A percentile compares a stretch with the other conserved stretches of the same genome.
Evolutionary conservation across 495 filamentous ascomycete genomes (phyloP).

Genomic region (Tuber indicum): DNA sequence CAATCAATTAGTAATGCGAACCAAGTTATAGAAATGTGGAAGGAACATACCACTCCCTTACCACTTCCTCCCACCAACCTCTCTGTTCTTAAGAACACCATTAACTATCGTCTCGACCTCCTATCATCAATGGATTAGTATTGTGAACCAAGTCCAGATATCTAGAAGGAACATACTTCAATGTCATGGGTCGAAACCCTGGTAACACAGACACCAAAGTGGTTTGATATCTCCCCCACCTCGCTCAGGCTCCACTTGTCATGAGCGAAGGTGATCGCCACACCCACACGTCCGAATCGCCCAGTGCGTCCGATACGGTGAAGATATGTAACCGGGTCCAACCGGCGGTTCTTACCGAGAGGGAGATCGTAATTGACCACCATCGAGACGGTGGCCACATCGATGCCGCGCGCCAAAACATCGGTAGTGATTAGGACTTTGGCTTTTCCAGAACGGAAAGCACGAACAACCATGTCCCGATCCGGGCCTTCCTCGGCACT

Average conservation of each 20-base stretch:
- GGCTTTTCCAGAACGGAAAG: slow-evolving; percentile 74
- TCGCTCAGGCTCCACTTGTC: slow-evolving; percentile 68
- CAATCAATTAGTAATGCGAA: slow-evolving; percentile 11
- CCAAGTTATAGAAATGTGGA: neutral
- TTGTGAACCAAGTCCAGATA: neutral
- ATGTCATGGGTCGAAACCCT: slow-evolving; percentile 51
- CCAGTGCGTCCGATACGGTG: slow-evolving; percentile 97
- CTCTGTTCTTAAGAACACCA: slow-evolving; percentile 28
- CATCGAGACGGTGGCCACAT: slow-evolving; percentile 92
- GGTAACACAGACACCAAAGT: slow-evolving; percentile 57
- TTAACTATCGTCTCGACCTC: slow-evolving; percentile 38
- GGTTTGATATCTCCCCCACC: slow-evolving; percentile 65
- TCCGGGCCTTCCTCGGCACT: slow-evolving; percentile 74
- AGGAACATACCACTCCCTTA: slow-evolving; percentile 22
- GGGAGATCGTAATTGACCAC: slow-evolving; percentile 91
- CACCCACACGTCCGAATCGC: slow-evolving; percentile 94
- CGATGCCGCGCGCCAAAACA: slow-evolving; percentile 90
- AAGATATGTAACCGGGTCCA: slow-evolving; percentile 89
- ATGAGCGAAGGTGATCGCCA: slow-evolving; percentile 83
- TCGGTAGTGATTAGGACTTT: slow-evolving; percentile 99
- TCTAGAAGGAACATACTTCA: slow-evolving; percentile 25
- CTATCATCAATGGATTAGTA: slow-evolving; percentile 20
- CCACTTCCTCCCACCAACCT: slow-evolving; percentile 14
- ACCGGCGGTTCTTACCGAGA: slow-evolving; percentile 50
- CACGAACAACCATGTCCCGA: slow-evolving; percentile 77